Evolutionary conservation across 2,329 filamentous ascomycete genomes (phyloP).

Genomic region (Sclerotinia sclerotiorum): DNA sequence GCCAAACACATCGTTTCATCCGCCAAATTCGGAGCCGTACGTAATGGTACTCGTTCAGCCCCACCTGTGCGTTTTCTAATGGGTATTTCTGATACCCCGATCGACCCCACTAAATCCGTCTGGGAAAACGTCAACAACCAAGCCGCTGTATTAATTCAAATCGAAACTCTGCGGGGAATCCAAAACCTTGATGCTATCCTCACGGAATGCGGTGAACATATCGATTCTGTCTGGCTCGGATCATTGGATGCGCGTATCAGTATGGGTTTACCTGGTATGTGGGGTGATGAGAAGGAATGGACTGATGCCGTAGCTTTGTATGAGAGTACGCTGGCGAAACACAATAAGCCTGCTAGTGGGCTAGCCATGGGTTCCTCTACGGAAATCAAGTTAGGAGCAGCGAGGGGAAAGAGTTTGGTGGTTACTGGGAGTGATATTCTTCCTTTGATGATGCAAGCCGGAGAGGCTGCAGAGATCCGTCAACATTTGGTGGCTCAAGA

Average conservation of each 20-base stretch:
- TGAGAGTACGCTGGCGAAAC: constrained; percentile 46
- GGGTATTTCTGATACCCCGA: constrained; percentile 43
- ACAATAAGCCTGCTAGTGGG: constrained; percentile 45
- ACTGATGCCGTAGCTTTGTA: constrained; percentile 43
- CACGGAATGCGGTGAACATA: constrained; percentile 46
- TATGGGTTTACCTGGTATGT: constrained; percentile 45
- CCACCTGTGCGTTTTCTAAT: constrained; percentile 47
- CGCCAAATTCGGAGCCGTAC: constrained; percentile 46
- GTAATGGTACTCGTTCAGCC: constrained; percentile 47
- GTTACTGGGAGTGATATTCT: constrained; percentile 27
- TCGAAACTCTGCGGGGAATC: constrained; percentile 47
- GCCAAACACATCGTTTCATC: constrained; percentile 46
- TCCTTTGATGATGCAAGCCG: constrained; percentile 21
- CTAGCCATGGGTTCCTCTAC: constrained; percentile 31
- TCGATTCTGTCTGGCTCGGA: constrained; percentile 51
- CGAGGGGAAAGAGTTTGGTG: constrained; percentile 33
- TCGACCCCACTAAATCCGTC: constrained; percentile 41
- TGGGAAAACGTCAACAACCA: constrained; percentile 47
- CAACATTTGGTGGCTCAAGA: neutral
- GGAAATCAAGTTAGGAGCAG: constrained; percentile 28
- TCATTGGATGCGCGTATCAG: constrained; percentile 46
- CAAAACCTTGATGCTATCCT: constrained; percentile 52
- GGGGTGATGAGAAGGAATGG: constrained; percentile 46
- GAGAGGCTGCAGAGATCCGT: neutral
- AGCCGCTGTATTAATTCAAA: constrained; percentile 51